Evolutionary conservation across 768 basidiomycete genomes (phyloP).

Genomic region (Lentinula sp.): DNA sequence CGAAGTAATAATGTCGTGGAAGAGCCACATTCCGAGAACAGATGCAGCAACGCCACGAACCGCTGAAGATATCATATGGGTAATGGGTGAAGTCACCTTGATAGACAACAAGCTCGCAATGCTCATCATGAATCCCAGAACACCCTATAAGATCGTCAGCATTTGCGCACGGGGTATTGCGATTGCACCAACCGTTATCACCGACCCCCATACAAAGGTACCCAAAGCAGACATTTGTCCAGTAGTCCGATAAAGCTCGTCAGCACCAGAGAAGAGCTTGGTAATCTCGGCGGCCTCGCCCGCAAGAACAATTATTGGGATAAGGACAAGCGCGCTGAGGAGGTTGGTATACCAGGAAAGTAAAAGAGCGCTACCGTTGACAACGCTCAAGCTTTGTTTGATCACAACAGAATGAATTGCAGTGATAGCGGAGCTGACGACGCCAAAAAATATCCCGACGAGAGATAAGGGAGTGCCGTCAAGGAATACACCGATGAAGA

Average conservation of each 20-base stretch:
- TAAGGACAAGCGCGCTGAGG: slow-evolving; percentile 63
- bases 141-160: slow-evolving; percentile 42
- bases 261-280: slow-evolving; percentile 49
- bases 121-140: slow-evolving; percentile 90
- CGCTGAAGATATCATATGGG: slow-evolving; percentile 95
- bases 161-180: neutral
- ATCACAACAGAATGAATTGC: slow-evolving; percentile 92
- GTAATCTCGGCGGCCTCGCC: slow-evolving; percentile 69
- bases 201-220: slow-evolving; percentile 75
- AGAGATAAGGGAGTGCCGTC: slow-evolving; percentile 55
- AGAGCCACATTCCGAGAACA: slow-evolving; percentile 73
- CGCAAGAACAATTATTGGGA: slow-evolving; percentile 66
- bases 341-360: slow-evolving; percentile 93
- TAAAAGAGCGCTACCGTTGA: slow-evolving; percentile 77
- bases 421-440: slow-evolving; percentile 80
- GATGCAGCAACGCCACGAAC: slow-evolving; percentile 94
- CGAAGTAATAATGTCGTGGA: slow-evolving; percentile 76
- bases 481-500: slow-evolving; percentile 84
- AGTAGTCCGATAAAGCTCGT: slow-evolving; percentile 27
- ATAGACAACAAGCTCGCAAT: slow-evolving; percentile 90
- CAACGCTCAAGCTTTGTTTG: slow-evolving; percentile 75
- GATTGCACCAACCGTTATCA: slow-evolving; percentile 56
- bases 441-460: slow-evolving; percentile 74
- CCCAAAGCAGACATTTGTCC: slow-evolving; percentile 40
- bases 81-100: slow-evolving; percentile 96